These are phyloP conservation scores for Hyaloscypha hepaticicola DNA, from an alignment of 495 filamentous ascomycete genomes.

Conservation along the genomic window DNA sequence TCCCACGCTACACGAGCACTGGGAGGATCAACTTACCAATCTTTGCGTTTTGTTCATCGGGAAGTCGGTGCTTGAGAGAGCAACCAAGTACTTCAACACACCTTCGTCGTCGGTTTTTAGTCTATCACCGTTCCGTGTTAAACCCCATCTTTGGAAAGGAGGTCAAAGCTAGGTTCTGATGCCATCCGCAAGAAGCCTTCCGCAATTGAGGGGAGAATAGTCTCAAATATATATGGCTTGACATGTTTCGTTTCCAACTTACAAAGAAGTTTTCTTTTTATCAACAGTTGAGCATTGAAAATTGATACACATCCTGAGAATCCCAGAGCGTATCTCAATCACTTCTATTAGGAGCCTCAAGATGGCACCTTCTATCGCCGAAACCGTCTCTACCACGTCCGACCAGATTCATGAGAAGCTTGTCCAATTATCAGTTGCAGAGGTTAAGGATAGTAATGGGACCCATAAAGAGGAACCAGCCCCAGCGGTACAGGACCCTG, in stretches of 20 bases:
- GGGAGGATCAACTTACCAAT: not conserved
- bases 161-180: not conserved
- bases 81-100: not conserved
- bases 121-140: not conserved
- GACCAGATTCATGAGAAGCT: constrained; percentile 29
- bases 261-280: too few relatives aligned
- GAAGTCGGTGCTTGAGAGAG: not conserved
- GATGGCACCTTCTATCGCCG: constrained; percentile 30
- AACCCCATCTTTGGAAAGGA: not conserved
- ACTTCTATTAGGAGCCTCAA: not conserved
- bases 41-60: not conserved
- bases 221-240: not conserved
- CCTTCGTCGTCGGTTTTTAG: not conserved
- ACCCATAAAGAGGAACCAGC: not conserved
- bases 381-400: constrained; percentile 20
- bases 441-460: constrained; percentile 6
- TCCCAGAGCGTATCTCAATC: not conserved
- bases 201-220: not conserved
- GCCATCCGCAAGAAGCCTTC: not conserved
- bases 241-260: not conserved
- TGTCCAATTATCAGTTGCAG: constrained; percentile 9
- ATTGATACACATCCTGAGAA: not conserved
- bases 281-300: not conserved
- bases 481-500: constrained; percentile 17
- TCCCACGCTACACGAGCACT: not conserved